These are phyloP conservation scores for Penicillium sp. DNA, from an alignment of 2,329 filamentous ascomycete species.

Conservation along the genomic window DNA sequence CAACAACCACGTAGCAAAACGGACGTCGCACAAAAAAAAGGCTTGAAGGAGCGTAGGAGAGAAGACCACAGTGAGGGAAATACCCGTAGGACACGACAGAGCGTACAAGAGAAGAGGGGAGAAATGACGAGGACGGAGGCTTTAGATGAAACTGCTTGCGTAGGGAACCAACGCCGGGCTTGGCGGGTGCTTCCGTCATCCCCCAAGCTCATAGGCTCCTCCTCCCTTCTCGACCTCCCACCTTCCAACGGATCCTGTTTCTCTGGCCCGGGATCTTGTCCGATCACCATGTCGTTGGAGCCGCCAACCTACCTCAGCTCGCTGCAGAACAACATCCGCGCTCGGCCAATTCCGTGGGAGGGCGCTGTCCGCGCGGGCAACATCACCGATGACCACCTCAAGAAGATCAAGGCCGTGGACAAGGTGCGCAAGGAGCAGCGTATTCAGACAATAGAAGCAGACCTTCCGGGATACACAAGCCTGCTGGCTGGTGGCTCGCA, in stretches of 20 bases:
- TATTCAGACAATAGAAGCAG: constrained; percentile 74
- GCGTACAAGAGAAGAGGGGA: constrained; percentile 1
- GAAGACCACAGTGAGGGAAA: not conserved
- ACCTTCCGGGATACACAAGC: constrained; percentile 74
- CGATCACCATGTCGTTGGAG: constrained; percentile 75
- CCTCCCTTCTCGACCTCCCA: not conserved
- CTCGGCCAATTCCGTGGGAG: constrained; percentile 95
- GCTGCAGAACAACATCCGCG: constrained; percentile 94
- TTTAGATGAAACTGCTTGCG: constrained; percentile 16
- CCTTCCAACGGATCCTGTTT: constrained; percentile 1
- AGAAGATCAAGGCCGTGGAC: constrained; percentile 94
- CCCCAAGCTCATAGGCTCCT: constrained; percentile 16
- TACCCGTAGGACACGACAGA: not conserved
- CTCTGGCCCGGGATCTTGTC: constrained; percentile 5
- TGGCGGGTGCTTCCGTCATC: constrained; percentile 28
- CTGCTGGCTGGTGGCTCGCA: constrained; percentile 71
- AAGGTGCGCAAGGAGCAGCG: constrained; percentile 92
- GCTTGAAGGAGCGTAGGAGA: not conserved
- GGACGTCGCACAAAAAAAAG: constrained; percentile 5
- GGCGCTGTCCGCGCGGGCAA: constrained; percentile 90
- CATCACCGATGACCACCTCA: constrained; percentile 88
- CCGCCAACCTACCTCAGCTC: constrained; percentile 83
- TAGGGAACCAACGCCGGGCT: constrained; percentile 20
- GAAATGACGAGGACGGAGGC: not conserved
- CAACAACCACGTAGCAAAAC: constrained; percentile 13